Evolutionary conservation across 306 rosid genomes (phyloP).

Genomic region (Quillaja saponaria): DNA sequence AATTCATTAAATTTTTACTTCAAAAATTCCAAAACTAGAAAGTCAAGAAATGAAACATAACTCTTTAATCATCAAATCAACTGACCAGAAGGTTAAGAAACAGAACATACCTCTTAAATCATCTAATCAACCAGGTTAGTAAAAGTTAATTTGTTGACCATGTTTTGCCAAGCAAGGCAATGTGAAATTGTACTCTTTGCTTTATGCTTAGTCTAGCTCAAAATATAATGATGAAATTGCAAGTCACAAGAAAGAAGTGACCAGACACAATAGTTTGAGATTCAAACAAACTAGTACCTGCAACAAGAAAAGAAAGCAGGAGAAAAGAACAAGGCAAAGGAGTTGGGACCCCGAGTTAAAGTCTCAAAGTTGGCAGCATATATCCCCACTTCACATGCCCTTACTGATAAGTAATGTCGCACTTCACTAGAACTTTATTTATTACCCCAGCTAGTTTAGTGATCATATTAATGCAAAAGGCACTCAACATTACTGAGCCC

Average conservation of each 20-base stretch:
- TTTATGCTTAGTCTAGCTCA: constrained; percentile 23
- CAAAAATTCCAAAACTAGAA: too few species aligned
- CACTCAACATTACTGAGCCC: constrained; percentile 3
- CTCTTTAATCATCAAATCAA: too few species aligned
- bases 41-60: too few species aligned
- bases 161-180: background rate
- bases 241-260: constrained; percentile 51
- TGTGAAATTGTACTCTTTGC: constrained; percentile 10
- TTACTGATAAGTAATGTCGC: constrained; percentile 38
- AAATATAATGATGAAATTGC: constrained; percentile 25
- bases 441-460: background rate
- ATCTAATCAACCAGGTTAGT: too few species aligned
- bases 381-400: constrained; percentile 66
- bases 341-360: constrained; percentile 32
- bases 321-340: too few species aligned
- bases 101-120: too few species aligned
- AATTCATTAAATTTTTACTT: too few species aligned
- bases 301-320: constrained; percentile 28
- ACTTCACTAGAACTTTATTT: constrained; percentile 39
- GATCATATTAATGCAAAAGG: constrained; percentile 7
- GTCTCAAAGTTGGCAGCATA: constrained; percentile 39
- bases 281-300: constrained; percentile 25
- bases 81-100: too few species aligned
- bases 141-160: background rate
- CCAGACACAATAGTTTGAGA: constrained; percentile 24